A percentile compares a stretch with the other conserved stretches of the same genome.
Evolutionary conservation across 2,329 filamentous ascomycete genomes (phyloP).

Genomic region (Pestalotiopsis sp.): DNA sequence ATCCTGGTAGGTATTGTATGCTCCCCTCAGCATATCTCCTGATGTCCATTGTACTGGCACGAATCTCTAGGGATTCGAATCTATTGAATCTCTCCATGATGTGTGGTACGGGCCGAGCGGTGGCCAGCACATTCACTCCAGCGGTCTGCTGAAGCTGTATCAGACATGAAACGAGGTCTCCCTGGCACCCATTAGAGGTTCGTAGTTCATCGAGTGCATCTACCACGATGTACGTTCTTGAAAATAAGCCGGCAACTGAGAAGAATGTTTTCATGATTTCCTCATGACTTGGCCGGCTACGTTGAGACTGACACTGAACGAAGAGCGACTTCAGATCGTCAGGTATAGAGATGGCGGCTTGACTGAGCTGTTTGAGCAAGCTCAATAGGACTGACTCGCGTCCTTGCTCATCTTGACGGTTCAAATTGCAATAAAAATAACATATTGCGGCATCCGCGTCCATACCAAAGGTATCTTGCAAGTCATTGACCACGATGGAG

Average conservation of each 20-base stretch:
- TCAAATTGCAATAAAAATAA: conserved; percentile 50
- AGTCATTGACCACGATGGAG: conserved; percentile 41
- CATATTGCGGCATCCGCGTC: conserved; percentile 33
- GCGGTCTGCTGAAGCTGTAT: conserved; percentile 13
- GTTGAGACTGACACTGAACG: not conserved
- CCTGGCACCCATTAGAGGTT: conserved; percentile 10
- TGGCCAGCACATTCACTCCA: conserved; percentile 19
- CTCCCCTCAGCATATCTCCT: conserved; percentile 1
- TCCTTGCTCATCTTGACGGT: conserved; percentile 37
- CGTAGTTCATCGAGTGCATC: conserved; percentile 23
- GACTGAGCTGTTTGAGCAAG: conserved; percentile 40
- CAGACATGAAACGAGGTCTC: conserved; percentile 15
- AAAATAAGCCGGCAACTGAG: conserved; percentile 19
- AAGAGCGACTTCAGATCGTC: not conserved
- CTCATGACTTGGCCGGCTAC: not conserved
- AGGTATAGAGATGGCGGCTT: not conserved
- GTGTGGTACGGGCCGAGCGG: conserved; percentile 1
- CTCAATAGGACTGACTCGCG: conserved; percentile 32
- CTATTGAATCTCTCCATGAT: not conserved
- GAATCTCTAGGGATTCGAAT: not conserved
- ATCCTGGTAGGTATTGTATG: conserved; percentile 19
- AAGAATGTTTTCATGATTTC: conserved; percentile 12
- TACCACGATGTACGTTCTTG: conserved; percentile 22
- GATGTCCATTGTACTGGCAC: not conserved
- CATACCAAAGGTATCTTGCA: conserved; percentile 26